These are phyloP conservation scores for Bretziella fagacearum DNA, from an alignment of 2,329 filamentous ascomycete species.

Conservation along the genomic window DNA sequence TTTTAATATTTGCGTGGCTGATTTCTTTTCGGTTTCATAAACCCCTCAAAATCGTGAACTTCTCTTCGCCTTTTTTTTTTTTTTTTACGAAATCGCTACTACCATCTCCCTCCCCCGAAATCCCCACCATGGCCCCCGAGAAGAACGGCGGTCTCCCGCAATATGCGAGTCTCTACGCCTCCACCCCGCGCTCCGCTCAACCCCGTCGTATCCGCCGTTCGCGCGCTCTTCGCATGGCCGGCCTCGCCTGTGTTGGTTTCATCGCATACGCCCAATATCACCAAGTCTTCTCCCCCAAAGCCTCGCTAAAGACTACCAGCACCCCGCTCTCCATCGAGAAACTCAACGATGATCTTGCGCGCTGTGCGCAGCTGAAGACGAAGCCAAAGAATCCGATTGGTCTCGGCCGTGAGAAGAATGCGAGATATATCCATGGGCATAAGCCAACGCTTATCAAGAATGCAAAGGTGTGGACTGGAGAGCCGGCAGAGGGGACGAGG, in stretches of 20 bases:
- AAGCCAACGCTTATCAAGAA: slow-evolving; percentile 47
- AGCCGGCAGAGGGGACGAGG: slow-evolving; percentile 32
- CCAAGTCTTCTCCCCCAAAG: slow-evolving; percentile 21
- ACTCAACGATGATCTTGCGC: slow-evolving; percentile 36
- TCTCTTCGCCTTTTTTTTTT: too few species aligned
- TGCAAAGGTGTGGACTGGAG: slow-evolving; percentile 49
- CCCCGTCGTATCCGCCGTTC: slow-evolving; percentile 26
- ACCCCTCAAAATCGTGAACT: neutral
- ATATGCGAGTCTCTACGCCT: neutral
- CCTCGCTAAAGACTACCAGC: slow-evolving; percentile 10
- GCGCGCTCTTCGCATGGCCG: slow-evolving; percentile 27
- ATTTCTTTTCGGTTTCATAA: too few species aligned
- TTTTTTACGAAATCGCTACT: neutral
- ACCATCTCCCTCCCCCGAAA: neutral
- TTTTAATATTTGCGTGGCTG: too few species aligned
- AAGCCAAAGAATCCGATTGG: slow-evolving; percentile 40
- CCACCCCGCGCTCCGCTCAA: slow-evolving; percentile 14
- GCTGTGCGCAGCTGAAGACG: slow-evolving; percentile 37
- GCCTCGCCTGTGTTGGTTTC: slow-evolving; percentile 32
- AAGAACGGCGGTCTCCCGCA: slow-evolving; percentile 2
- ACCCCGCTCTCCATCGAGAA: slow-evolving; percentile 32
- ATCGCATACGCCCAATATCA: slow-evolving; percentile 34
- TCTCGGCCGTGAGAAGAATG: slow-evolving; percentile 39
- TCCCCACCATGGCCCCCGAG: slow-evolving; percentile 1
- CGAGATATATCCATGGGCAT: slow-evolving; percentile 40